Percentiles rank a stretch among this genome's conserved stretches.
Evolutionary conservation across 176 grass and related monocot species (phyloP).

Genomic region (Phoenix dactylifera): DNA sequence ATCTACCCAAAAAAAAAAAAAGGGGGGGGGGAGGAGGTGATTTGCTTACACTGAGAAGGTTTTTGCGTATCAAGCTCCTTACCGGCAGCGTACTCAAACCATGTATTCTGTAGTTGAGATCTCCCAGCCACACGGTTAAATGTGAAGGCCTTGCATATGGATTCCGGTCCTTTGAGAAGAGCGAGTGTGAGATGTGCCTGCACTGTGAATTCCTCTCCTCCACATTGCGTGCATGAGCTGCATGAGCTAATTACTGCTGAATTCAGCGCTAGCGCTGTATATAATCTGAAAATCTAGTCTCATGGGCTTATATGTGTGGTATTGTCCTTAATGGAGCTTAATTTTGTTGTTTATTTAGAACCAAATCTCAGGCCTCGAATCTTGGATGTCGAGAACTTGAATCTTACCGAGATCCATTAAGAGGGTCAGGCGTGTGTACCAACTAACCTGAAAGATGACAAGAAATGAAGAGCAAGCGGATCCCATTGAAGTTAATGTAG

Average conservation of each 20-base stretch:
- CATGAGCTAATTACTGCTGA: conserved; percentile 2
- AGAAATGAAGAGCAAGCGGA: conserved; percentile 46
- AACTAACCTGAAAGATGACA: conserved; percentile 62
- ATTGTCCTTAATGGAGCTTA: too few relatives aligned
- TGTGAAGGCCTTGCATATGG: conserved; percentile 21
- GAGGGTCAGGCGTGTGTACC: not conserved
- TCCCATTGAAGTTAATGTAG: conserved; percentile 45
- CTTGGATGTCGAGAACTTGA: too few relatives aligned
- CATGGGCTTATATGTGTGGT: too few relatives aligned
- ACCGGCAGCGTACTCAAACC: conserved; percentile 41
- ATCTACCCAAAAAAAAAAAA: too few relatives aligned
- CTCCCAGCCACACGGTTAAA: conserved; percentile 58
- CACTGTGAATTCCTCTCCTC: conserved; percentile 61
- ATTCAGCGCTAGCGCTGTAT: too few relatives aligned
- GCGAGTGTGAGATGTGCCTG: conserved; percentile 37
- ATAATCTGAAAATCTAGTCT: too few relatives aligned
- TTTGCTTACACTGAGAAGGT: conserved; percentile 39
- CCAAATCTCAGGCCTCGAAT: too few relatives aligned
- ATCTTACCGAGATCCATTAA: too few relatives aligned
- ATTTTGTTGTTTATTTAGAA: too few relatives aligned
- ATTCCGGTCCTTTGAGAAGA: conserved; percentile 35
- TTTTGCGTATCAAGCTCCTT: conserved; percentile 41
- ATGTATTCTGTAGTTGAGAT: conserved; percentile 60
- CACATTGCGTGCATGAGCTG: conserved; percentile 47
- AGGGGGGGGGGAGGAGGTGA: too few relatives aligned